Evolutionary conservation across 176 grass and related monocot species (phyloP).

Genomic region (maize (Zea mays)): Zm-B73-REFERENCE-NAM-5.0 NC_050097.1:171499001-171499500

Average conservation of each 20-base stretch:
- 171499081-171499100: no score
- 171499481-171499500: conserved; percentile 84
- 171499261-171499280: conserved; percentile 76
- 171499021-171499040: conserved; percentile 40
- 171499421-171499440: conserved; percentile 70
- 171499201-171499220: conserved; percentile 78
- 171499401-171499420: conserved; percentile 64
- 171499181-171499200: conserved; percentile 83
- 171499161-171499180: no score
- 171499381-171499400: conserved; percentile 63
- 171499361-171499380: conserved; percentile 42
- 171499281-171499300: conserved; percentile 55
- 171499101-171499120: no score
- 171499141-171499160: no score
- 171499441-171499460: conserved; percentile 42
- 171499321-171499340: conserved; percentile 87
- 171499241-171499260: conserved; percentile 83
- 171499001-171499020: conserved; percentile 57
- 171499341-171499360: conserved; percentile 69
- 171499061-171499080: conserved; percentile 58
- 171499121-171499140: no score
- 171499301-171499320: conserved; percentile 70
- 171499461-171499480: conserved; percentile 89
- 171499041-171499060: conserved; percentile 83
- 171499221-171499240: conserved; percentile 67